Percentiles rank a stretch among this genome's conserved stretches.
Conservation (phyloP, 108 stramenopile species). For the Nitzschia inconspicua region DNA sequence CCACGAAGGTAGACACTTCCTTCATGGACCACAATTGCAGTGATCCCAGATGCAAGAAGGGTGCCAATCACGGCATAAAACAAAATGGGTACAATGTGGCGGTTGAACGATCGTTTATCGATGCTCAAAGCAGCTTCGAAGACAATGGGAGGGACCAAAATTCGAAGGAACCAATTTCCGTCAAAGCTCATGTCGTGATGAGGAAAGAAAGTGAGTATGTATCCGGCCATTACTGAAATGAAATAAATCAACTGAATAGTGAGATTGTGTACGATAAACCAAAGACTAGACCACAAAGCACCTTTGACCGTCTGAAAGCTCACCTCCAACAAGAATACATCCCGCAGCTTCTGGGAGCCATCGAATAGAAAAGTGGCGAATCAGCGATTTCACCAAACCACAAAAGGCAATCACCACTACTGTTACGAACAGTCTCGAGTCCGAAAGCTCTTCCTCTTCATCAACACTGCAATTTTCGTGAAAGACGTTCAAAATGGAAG, state of each 20-base stretch:
- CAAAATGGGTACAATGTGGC: slow-evolving; percentile 74
- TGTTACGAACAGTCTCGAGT: slow-evolving; percentile 66
- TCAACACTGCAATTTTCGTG: slow-evolving; percentile 83
- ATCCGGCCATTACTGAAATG: slow-evolving; percentile 57
- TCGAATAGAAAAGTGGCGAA: slow-evolving; percentile 77
- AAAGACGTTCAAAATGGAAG: slow-evolving; percentile 80
- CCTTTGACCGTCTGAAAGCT: not conserved
- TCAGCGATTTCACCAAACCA: slow-evolving; percentile 83
- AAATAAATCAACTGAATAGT: not conserved
- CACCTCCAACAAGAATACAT: slow-evolving; percentile 80
- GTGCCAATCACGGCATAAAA: slow-evolving; percentile 82
- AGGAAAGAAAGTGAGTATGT: slow-evolving; percentile 59
- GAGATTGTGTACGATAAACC: not conserved
- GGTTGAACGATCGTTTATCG: slow-evolving; percentile 72
- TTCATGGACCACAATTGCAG: slow-evolving; percentile 64
- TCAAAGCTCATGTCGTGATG: slow-evolving; percentile 82
- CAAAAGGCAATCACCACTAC: slow-evolving; percentile 83
- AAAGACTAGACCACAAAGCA: not conserved
- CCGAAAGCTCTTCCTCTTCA: slow-evolving; percentile 76
- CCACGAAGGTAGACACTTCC: slow-evolving; percentile 40
- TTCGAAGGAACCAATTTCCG: slow-evolving; percentile 81
- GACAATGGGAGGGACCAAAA: slow-evolving; percentile 90
- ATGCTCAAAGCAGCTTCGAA: slow-evolving; percentile 87
- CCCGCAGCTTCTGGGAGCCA: slow-evolving; percentile 86
- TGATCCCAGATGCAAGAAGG: slow-evolving; percentile 67